phyloP scores from a whole-genome alignment of 2,329 filamentous ascomycete species.

The Botrytis deweyae region DNA sequence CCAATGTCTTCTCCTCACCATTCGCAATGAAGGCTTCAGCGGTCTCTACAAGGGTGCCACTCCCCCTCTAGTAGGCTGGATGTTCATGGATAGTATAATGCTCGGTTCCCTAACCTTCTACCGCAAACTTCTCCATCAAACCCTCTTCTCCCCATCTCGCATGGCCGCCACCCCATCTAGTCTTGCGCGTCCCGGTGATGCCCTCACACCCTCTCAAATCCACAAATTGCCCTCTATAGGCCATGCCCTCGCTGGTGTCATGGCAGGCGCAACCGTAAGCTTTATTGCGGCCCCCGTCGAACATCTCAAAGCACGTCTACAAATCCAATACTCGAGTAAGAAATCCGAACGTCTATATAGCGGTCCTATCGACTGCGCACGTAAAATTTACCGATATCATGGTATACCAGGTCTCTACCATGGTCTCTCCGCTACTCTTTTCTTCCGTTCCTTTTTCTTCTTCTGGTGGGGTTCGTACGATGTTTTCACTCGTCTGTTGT shows the following conservation, averaged over 20 bases:
- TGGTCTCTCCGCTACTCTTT: conserved; percentile 77
- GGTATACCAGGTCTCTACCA: conserved; percentile 81
- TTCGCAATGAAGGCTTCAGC: conserved; percentile 78
- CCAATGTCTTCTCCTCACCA: conserved; percentile 79
- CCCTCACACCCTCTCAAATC: conserved; percentile 38
- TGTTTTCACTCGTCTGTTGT: conserved; percentile 68
- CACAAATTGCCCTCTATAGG: conserved; percentile 69
- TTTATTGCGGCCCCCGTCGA: conserved; percentile 93
- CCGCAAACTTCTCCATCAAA: conserved; percentile 76
- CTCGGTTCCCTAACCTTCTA: conserved; percentile 89
- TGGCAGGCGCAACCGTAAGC: conserved; percentile 86
- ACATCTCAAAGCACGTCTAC: conserved; percentile 89
- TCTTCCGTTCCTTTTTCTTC: conserved; percentile 94
- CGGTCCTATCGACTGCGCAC: conserved; percentile 81
- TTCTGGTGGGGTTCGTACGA: conserved; percentile 99
- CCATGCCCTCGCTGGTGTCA: conserved; percentile 82
- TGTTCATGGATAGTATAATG: conserved; percentile 95
- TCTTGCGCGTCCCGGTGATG: conserved; percentile 26
- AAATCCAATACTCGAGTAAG: conserved; percentile 85
- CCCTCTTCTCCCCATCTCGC: conserved; percentile 65
- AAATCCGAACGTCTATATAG: conserved; percentile 78
- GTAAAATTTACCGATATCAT: conserved; percentile 68
- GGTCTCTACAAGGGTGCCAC: conserved; percentile 94
- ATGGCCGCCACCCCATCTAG: conserved; percentile 35
- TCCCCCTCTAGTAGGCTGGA: conserved; percentile 92